Evolutionary conservation across 805 yeast species (phyloP), one percentile per base, ranked within the genome.

Genomic region (Candida saitoana): DNA sequence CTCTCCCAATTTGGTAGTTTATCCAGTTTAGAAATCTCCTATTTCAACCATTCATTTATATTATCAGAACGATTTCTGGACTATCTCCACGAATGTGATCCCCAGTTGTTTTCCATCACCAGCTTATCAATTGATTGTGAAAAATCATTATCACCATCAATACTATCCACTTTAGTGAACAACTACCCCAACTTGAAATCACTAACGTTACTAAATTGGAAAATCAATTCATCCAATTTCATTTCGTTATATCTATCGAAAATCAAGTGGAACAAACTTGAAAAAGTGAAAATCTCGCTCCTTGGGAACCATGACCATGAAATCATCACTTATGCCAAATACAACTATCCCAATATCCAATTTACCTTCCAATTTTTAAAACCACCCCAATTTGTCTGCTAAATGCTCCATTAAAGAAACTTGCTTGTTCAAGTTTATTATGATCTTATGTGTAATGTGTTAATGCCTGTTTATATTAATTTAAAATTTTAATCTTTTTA

Each of bases 21-120:
- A n/a, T 47, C 40, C 5, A 42, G 34, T 3, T 49, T 70, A 17
- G 38, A 43, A 14, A 45, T 70, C 12, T 42, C 42, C 2, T 68
- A 62, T 47, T 45, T 58, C 9, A 49, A 49, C 19, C 51, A 59
- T 43, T 47, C 69, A 8, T 69, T 70, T 44, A 50, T 63, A 14
- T 49, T 63, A 3, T 65, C 65, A 47, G 74, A 70, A 45, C 47
- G 75, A 34, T 67, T 68, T 41, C 51, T 50, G 18, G 51, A 55
- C 30, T 66, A 67, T 35, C 40, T 67, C 15, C 31, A 42, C 4
- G 46, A 47, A 8, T 61, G 60, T 8, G 45, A 54, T 18, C 50
- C 48, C 17, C 42, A 40, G 12, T 50, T 46, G 34, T 54, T 48
- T 45, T 36, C 35, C 17, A 49, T 57, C 17, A 48, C 44, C 14